These are phyloP conservation scores for Volvox africanus DNA, from an alignment of 139 green algal species.

Conservation along the genomic window DNA sequence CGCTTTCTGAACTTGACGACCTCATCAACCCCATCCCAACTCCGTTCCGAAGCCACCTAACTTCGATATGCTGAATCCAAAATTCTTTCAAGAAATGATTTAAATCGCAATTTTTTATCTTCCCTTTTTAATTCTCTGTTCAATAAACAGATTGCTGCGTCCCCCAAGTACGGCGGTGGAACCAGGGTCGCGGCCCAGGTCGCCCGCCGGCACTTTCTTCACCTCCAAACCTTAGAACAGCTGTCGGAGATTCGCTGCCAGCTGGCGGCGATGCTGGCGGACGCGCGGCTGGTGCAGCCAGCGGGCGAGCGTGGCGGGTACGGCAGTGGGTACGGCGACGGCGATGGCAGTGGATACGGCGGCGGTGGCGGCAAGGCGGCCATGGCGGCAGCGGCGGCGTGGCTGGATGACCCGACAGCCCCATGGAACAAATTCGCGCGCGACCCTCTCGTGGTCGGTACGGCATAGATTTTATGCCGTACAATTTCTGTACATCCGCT, in stretches of 20 bases:
- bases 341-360: conserved; percentile 8
- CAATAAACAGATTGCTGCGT: neutral
- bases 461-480: too few species aligned
- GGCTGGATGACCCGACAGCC: conserved; percentile 65
- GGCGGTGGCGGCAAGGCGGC: conserved; percentile 35
- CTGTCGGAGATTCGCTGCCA: conserved; percentile 88
- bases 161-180: neutral
- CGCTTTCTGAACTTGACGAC: too few species aligned
- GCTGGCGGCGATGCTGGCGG: conserved; percentile 87
- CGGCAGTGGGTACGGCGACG: neutral
- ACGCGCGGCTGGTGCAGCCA: conserved; percentile 71
- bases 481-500: too few species aligned
- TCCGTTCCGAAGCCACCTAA: too few species aligned
- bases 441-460: conserved; percentile 57
- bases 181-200: neutral
- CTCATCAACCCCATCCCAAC: too few species aligned
- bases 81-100: too few species aligned
- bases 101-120: too few species aligned
- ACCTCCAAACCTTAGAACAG: conserved; percentile 77
- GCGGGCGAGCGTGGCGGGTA: neutral
- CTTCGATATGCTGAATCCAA: too few species aligned
- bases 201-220: conserved; percentile 61
- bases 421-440: conserved; percentile 66
- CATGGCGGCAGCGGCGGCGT: conserved; percentile 18
- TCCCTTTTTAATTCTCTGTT: too few species aligned